A percentile compares a stretch with the other conserved stretches of the same genome.
These are phyloP conservation scores for Periconia digitata DNA, from an alignment of 2,329 filamentous ascomycete species.

Conservation along the genomic window DNA sequence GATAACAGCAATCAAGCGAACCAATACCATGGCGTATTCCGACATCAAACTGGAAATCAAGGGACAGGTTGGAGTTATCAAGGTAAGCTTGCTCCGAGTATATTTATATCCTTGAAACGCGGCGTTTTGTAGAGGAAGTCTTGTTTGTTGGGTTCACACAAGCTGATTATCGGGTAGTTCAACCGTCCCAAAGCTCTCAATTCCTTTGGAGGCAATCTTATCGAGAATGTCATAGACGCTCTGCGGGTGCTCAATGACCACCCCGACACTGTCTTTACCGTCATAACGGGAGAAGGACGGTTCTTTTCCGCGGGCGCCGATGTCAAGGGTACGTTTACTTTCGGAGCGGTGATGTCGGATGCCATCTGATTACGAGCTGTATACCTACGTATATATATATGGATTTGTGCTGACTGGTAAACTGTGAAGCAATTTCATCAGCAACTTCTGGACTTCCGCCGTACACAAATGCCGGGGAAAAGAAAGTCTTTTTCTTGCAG, in stretches of 20 bases:
- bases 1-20: too few relatives aligned
- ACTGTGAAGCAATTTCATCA: neutral
- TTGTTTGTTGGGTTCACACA: too few relatives aligned
- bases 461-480: slow-evolving; percentile 31
- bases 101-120: too few relatives aligned
- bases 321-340: slow-evolving; percentile 36
- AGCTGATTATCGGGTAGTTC: slow-evolving; percentile 34
- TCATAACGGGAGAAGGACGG: slow-evolving; percentile 53
- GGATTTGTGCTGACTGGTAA: neutral
- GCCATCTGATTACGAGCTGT: too few relatives aligned
- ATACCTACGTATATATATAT: too few relatives aligned
- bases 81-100: too few relatives aligned
- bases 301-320: slow-evolving; percentile 56
- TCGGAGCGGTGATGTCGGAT: neutral
- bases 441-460: slow-evolving; percentile 11
- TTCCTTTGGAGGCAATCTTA: slow-evolving; percentile 51
- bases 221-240: slow-evolving; percentile 47
- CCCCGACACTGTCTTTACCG: slow-evolving; percentile 54
- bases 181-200: slow-evolving; percentile 54
- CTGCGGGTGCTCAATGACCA: slow-evolving; percentile 50
- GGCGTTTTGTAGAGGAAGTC: too few relatives aligned
- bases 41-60: slow-evolving; percentile 50
- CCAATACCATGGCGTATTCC: slow-evolving; percentile 29
- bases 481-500: slow-evolving; percentile 33
- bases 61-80: slow-evolving; percentile 51